Evolutionary conservation across 495 filamentous ascomycete species (phyloP).

Genomic region (Penicillium argentinense): DNA sequence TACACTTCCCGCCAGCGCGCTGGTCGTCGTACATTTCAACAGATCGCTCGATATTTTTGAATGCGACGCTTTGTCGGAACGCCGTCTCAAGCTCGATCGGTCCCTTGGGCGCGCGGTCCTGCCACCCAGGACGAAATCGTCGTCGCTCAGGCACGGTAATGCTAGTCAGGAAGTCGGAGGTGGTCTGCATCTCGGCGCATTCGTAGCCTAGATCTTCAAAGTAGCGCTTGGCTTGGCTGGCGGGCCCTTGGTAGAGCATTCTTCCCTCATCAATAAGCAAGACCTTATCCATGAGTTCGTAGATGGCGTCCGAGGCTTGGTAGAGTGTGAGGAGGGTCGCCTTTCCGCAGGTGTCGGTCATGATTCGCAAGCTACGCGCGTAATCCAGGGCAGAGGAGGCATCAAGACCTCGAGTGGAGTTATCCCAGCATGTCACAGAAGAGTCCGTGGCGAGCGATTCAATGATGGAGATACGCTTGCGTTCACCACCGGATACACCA

Average conservation of each 20-base stretch:
- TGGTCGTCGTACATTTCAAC: conserved; percentile 49
- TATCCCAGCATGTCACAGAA: conserved; percentile 80
- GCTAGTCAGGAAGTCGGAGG: conserved; percentile 79
- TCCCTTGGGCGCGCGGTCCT: conserved; percentile 65
- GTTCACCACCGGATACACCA: conserved; percentile 85
- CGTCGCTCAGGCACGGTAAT: conserved; percentile 72
- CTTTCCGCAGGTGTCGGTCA: conserved; percentile 77
- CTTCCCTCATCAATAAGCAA: conserved; percentile 75
- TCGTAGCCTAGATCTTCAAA: conserved; percentile 82
- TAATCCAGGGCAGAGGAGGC: conserved; percentile 75
- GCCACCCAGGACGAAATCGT: conserved; percentile 60
- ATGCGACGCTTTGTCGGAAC: conserved; percentile 51
- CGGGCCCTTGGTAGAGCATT: conserved; percentile 77
- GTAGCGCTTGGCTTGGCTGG: conserved; percentile 66
- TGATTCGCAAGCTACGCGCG: conserved; percentile 67
- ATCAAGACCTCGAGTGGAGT: conserved; percentile 79
- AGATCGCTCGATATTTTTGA: conserved; percentile 47
- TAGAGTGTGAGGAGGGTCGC: conserved; percentile 80
- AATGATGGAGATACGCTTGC: conserved; percentile 59
- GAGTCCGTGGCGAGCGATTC: conserved; percentile 69
- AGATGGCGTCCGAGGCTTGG: conserved; percentile 82
- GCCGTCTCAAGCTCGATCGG: conserved; percentile 63
- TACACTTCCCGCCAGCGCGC: conserved; percentile 26
- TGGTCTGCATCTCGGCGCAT: conserved; percentile 74
- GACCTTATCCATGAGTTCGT: conserved; percentile 82